Conservation (phyloP, 768 basidiomycete genomes). For the Hemileccinum impolitum region DNA sequence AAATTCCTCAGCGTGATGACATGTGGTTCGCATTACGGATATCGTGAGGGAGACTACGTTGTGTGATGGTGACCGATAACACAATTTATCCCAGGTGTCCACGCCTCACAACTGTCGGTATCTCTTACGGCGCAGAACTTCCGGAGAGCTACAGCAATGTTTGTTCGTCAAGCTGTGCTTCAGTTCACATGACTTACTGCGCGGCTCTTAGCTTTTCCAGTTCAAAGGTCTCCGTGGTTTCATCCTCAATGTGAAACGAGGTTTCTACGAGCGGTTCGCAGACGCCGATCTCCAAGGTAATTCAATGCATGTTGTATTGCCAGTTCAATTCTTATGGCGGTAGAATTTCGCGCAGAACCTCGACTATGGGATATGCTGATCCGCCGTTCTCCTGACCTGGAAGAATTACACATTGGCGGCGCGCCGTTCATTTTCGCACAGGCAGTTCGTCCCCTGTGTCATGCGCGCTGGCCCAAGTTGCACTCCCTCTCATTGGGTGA, state of each 20-base stretch:
- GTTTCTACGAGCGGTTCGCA: slow-evolving; percentile 59
- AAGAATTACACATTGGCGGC: slow-evolving; percentile 52
- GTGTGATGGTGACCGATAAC: not conserved
- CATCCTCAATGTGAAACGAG: slow-evolving; percentile 53
- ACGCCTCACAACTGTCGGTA: slow-evolving; percentile 57
- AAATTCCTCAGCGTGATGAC: slow-evolving; percentile 60
- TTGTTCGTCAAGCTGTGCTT: slow-evolving; percentile 24
- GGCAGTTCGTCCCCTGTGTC: slow-evolving; percentile 47
- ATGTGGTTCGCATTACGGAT: slow-evolving; percentile 76
- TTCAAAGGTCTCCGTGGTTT: slow-evolving; percentile 64
- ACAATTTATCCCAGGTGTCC: slow-evolving; percentile 49
- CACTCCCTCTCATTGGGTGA: slow-evolving; percentile 62
- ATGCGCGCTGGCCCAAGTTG: slow-evolving; percentile 66
- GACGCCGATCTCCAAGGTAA: slow-evolving; percentile 55
- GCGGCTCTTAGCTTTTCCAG: slow-evolving; percentile 56
- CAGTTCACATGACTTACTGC: not conserved
- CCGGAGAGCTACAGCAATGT: slow-evolving; percentile 62
- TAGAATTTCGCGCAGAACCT: slow-evolving; percentile 24
- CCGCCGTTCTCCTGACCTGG: slow-evolving; percentile 58
- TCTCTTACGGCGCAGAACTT: slow-evolving; percentile 57
- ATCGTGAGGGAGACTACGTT: slow-evolving; percentile 42
- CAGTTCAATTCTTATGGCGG: slow-evolving; percentile 3
- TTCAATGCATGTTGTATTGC: not conserved
- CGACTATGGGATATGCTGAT: slow-evolving; percentile 71
- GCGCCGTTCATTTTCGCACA: slow-evolving; percentile 38